Evolutionary conservation across 768 basidiomycete species (phyloP), one percentile per base, ranked within the genome.

Genomic region (Cystofilobasidium macerans): DNA sequence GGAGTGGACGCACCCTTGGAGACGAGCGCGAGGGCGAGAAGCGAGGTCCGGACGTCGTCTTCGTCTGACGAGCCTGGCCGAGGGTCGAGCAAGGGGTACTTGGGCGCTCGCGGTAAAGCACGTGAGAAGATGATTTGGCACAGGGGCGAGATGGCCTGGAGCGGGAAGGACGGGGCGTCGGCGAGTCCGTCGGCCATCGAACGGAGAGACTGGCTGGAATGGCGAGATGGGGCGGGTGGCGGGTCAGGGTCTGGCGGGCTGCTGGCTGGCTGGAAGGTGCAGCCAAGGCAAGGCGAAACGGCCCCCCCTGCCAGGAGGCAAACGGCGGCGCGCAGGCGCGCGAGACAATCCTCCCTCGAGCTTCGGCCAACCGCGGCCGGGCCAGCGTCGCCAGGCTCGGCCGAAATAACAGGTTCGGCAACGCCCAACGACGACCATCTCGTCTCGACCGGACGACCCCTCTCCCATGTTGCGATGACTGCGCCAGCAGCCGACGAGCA

Each of bases 11-110:
- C 90, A 3, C 83, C 80, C 71, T 79, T 86, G 72, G 84, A 87
- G 48, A 89, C 87, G 68, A 87, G 81, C 71, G 86, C 88, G 51
- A 90, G 84, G 70, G 76, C 84, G 7, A 82, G 79, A 26, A 92
- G 79, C 0, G 89, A 85, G 65, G 76, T 79, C 16, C 88, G 82
- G 30, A 83, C 80, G 35, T 83, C 71, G 7, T 82, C 79, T 69
- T 89, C 88, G 0, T 81, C 43, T 18, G 42, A 57, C 11, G 58
- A 28, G 74, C 30, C 79, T 74, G 18, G 76, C 75, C 61, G 76
- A 71, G 36, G 85, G 76, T 60, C 86, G 79, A 33, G 89, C 87
- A 73, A 90, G 88, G 69, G 91, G 81, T 38, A 87, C 86, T 9
- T 82, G 78, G 4, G 71, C 63, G 24, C 78, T 71, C 13, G 77